phyloP scores from a whole-genome alignment of 2,329 filamentous ascomycete species.

The Aschersonia sp. region DNA sequence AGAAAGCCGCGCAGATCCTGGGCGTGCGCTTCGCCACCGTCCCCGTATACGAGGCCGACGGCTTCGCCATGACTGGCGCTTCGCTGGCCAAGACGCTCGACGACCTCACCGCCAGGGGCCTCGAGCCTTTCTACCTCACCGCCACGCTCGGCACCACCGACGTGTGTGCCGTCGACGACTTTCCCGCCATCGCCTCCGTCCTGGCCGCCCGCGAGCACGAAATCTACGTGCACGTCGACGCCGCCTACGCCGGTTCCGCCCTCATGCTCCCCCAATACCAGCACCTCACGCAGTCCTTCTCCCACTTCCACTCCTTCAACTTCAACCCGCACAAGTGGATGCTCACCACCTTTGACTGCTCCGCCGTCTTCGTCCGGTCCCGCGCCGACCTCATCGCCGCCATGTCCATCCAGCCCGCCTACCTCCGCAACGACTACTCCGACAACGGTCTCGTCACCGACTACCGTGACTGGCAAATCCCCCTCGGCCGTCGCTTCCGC shows the following conservation, averaged over 20 bases:
- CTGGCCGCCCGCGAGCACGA: conserved; percentile 8
- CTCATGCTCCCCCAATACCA: conserved; percentile 73
- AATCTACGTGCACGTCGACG: conserved; percentile 89
- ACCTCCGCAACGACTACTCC: conserved; percentile 68
- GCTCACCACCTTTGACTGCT: conserved; percentile 81
- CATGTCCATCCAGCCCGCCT: conserved; percentile 64
- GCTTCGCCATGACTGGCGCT: conserved; percentile 55
- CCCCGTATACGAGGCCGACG: conserved; percentile 43
- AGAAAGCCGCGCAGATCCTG: conserved; percentile 76
- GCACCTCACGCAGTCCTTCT: conserved; percentile 45
- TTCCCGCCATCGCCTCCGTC: conserved; percentile 49
- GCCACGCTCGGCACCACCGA: conserved; percentile 76
- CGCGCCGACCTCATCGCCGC: conserved; percentile 66
- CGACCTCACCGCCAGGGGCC: conserved; percentile 49
- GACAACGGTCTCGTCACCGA: conserved; percentile 80
- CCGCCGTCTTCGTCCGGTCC: conserved; percentile 65
- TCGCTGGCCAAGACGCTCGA: conserved; percentile 48
- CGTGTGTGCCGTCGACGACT: conserved; percentile 77
- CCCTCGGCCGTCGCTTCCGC: conserved; percentile 77
- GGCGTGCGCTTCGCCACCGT: conserved; percentile 70
- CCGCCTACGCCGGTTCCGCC: conserved; percentile 79
- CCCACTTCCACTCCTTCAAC: conserved; percentile 73
- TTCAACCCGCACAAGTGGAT: conserved; percentile 98
- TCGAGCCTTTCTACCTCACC: conserved; percentile 79
- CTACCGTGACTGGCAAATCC: conserved; percentile 96